Percentiles rank a stretch among this genome's conserved stretches.
phyloP scores from a whole-genome alignment of 148 eudicot species.

The Chenopodium formosanum region DNA sequence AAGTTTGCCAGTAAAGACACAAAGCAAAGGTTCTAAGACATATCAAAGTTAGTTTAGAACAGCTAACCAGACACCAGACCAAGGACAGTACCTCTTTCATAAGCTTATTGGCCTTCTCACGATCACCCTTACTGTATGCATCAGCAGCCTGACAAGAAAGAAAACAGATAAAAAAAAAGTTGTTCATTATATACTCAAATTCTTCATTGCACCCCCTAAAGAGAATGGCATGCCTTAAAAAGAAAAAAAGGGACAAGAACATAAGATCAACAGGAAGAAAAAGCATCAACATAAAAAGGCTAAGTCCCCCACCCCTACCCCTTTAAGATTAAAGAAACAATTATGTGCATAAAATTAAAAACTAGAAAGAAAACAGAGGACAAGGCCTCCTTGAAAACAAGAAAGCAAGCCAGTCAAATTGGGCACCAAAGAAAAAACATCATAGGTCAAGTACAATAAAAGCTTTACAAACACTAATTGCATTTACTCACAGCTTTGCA shows the following conservation, averaged over 20 bases:
- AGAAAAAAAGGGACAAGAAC: neutral
- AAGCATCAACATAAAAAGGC: neutral
- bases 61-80: neutral
- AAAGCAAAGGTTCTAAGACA: neutral
- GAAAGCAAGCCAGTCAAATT: too few relatives aligned
- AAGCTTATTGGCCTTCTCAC: slow-evolving; percentile 44
- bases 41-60: neutral
- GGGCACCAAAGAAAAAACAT: neutral
- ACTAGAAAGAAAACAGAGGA: neutral
- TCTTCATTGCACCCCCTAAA: neutral
- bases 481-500: slow-evolving; percentile 62
- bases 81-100: slow-evolving; percentile 49
- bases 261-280: neutral
- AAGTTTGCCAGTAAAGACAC: neutral
- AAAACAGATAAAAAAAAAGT: neutral
- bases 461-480: neutral
- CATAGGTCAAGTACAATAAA: neutral
- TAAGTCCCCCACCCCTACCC: too few relatives aligned
- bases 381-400: neutral
- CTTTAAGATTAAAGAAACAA: too few relatives aligned
- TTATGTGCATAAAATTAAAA: too few relatives aligned
- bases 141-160: slow-evolving; percentile 57
- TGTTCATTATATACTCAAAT: neutral
- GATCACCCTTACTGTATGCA: slow-evolving; percentile 52
- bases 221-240: neutral